Conservation (phyloP, 805 yeast genomes). For the Ogataea minuta region DNA sequence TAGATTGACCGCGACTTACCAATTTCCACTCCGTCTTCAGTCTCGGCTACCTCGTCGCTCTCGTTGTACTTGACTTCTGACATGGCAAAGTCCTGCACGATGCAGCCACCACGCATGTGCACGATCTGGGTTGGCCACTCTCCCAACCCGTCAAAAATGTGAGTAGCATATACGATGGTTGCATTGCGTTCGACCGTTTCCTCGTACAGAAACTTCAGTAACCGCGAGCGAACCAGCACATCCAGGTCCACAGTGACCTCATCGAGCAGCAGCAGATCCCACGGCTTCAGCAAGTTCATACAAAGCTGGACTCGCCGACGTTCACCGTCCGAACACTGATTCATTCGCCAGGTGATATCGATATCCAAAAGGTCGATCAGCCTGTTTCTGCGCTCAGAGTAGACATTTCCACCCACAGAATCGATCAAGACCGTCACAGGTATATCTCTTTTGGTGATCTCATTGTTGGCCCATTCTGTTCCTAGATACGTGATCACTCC, state of each 20-base stretch:
- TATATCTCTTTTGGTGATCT: constrained; percentile 85
- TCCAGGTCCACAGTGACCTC: constrained; percentile 97
- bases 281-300: constrained; percentile 90
- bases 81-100: constrained; percentile 37
- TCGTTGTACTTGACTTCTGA: constrained; percentile 34
- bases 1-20: constrained; percentile 54
- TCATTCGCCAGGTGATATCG: constrained; percentile 90
- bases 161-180: constrained; percentile 90
- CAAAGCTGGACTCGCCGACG: constrained; percentile 89
- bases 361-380: constrained; percentile 79
- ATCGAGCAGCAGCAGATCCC: constrained; percentile 84
- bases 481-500: constrained; percentile 70
- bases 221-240: constrained; percentile 78
- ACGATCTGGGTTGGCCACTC: constrained; percentile 84
- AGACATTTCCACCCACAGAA: constrained; percentile 77
- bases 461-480: constrained; percentile 96
- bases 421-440: constrained; percentile 77
- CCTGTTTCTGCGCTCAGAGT: constrained; percentile 70
- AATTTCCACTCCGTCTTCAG: constrained; percentile 32
- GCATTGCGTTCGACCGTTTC: constrained; percentile 73
- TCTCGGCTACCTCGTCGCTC: constrained; percentile 13
- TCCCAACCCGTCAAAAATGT: constrained; percentile 92
- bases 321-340: constrained; percentile 89
- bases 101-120: constrained; percentile 71
- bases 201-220: constrained; percentile 64